These are phyloP conservation scores for Plantago lanceolata DNA, from an alignment of 305 asterid genomes.

Conservation along the genomic window DNA sequence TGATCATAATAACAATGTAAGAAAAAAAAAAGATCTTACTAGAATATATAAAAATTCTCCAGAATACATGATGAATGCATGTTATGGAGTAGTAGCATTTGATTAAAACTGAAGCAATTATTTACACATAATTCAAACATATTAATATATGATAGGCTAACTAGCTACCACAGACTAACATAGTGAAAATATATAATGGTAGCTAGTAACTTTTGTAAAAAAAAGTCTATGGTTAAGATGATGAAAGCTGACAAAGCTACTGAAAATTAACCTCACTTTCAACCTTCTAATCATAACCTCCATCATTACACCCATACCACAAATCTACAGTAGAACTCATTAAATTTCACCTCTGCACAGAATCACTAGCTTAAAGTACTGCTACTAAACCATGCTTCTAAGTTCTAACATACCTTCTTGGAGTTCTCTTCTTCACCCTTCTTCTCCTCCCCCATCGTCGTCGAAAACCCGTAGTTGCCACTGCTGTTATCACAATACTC, in stretches of 20 bases:
- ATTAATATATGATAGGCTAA: too few species aligned
- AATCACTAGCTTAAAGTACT: too few species aligned
- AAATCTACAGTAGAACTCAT: background rate
- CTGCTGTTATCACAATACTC: background rate
- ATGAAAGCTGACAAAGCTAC: background rate
- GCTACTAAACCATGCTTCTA: too few species aligned
- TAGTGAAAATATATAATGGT: too few species aligned
- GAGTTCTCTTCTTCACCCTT: background rate
- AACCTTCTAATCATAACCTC: constrained; percentile 11
- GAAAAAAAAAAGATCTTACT: too few species aligned
- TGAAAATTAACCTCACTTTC: background rate
- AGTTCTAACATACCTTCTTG: background rate
- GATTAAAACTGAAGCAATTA: too few species aligned
- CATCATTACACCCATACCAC: background rate
- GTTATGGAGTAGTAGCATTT: too few species aligned
- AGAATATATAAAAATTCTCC: too few species aligned
- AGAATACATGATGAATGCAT: too few species aligned
- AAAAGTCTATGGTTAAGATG: constrained; percentile 1
- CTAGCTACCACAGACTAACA: too few species aligned
- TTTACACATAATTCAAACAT: too few species aligned
- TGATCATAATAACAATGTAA: too few species aligned
- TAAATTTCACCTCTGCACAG: background rate
- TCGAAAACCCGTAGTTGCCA: background rate
- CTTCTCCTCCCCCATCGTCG: background rate
- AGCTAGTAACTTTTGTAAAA: background rate